These are phyloP conservation scores for Cucurbita maxima DNA, from an alignment of 306 rosid genomes.

Conservation along the genomic window DNA sequence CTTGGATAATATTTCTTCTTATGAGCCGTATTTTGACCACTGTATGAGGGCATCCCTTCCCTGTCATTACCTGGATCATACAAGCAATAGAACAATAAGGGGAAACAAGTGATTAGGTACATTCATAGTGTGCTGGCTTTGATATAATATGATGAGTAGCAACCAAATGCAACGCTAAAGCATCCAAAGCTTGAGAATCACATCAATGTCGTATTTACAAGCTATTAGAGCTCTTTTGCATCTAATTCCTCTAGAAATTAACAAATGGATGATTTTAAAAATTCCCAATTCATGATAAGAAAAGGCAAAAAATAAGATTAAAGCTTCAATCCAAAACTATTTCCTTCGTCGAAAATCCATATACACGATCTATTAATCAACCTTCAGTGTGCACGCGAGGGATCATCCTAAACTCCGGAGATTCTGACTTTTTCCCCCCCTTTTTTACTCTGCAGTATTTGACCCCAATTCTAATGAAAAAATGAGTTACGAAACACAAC, in stretches of 20 bases:
- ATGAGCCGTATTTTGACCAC: conserved; percentile 20
- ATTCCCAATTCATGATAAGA: background rate
- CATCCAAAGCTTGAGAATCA: background rate
- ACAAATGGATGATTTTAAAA: background rate
- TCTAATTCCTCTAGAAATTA: background rate
- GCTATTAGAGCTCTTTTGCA: background rate
- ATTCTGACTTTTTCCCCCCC: background rate
- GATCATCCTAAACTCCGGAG: background rate
- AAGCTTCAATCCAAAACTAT: background rate
- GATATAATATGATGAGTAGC: background rate
- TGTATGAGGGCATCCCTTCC: conserved; percentile 29
- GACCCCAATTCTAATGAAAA: background rate
- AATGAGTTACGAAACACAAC: background rate
- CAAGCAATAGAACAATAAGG: conserved; percentile 1
- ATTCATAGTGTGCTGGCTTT: too few species aligned
- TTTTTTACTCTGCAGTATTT: background rate
- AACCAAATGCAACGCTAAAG: background rate
- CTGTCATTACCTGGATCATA: conserved; percentile 34
- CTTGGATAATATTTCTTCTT: conserved; percentile 30
- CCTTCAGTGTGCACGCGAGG: background rate
- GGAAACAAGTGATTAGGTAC: background rate
- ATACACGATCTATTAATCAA: background rate
- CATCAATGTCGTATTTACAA: background rate
- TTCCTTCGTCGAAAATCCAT: background rate
- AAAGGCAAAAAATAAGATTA: background rate